Conservation (phyloP, 1,139 yeast genomes). For the Hanseniaspora gamundiae region DNA sequence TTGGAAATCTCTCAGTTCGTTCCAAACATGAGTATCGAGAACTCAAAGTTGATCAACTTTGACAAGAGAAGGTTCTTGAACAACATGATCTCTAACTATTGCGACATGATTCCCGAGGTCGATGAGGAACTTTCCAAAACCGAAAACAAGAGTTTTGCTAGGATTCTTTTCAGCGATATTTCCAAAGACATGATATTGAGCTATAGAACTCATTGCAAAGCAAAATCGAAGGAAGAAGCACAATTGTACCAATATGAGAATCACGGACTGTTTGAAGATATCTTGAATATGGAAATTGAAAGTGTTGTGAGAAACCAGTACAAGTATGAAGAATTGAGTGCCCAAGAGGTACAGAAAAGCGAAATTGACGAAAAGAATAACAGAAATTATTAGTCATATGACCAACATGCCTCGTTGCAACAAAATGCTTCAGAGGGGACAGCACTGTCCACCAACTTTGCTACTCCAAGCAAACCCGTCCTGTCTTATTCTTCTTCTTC, state of each 20-base stretch:
- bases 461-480: background rate
- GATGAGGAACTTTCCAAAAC: constrained; percentile 8
- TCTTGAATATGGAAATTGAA: constrained; percentile 36
- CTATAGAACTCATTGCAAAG: constrained; percentile 24
- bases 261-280: constrained; percentile 31
- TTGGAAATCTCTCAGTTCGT: constrained; percentile 55
- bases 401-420: background rate
- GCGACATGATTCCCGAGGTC: constrained; percentile 27
- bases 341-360: constrained; percentile 28
- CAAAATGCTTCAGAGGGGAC: background rate
- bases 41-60: constrained; percentile 47
- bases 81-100: constrained; percentile 41
- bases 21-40: constrained; percentile 53
- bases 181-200: constrained; percentile 11
- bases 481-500: background rate
- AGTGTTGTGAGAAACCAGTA: constrained; percentile 39
- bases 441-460: background rate
- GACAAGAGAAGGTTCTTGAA: constrained; percentile 56
- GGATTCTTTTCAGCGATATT: constrained; percentile 15
- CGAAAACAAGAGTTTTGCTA: constrained; percentile 16
- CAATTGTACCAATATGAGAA: constrained; percentile 26
- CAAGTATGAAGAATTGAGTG: constrained; percentile 32
- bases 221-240: constrained; percentile 32
- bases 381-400: background rate
- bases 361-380: constrained; percentile 8